Base-by-base conservation (phyloP, 1,139 yeast species). In the Arxiozyma heterogenica region DNA sequence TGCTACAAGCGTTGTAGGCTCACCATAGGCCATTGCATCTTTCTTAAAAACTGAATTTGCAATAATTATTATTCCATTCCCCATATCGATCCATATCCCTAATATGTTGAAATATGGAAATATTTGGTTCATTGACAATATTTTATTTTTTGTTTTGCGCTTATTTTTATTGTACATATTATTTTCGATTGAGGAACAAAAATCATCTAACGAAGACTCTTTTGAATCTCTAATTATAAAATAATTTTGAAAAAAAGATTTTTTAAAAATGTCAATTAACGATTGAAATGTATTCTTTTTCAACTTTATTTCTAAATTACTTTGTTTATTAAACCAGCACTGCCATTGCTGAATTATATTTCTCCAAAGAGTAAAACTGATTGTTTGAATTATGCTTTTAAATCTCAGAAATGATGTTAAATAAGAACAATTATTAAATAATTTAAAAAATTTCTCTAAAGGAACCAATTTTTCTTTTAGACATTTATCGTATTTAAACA, bases 41-140 rank as follows among this genome's bases (percentile, higher is more conserved):
- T 41, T 27, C 18, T 46, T 43, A n/a, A 42, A 27, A 6, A 54
- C 7, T 52, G 52, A 43, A 49, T 43, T 45, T 18, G 48, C 50
- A 25, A 49, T 42, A 18, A 46, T 49, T 11, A 54, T 23, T 8
- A 54, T 51, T 3, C 41, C 41, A 42, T 52, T 54, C 41, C 48
- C 25, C 39, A 45, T 15, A 38, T 50, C 55, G 27, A 52, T 17
- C 56, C 54, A 52, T 12, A 52, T 23, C 8, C 54, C 54, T 18
- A 49, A 49, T 15, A 42, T 39, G 7, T 25, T 39, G 11, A 41
- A 18, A 41, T 38, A 41, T 4, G 11, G 18, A 7, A 11, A 34
- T 4, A 17, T 21, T 38, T 8, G 21, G 8, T 22, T 34, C 7
- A 20, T 11, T 4, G 11, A 21, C 11, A n/a, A 17, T 22, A 9